Percentiles rank a stretch among this genome's conserved stretches.
Conservation (phyloP, 257 asterid species). For the Nicotiana tabacum region DNA sequence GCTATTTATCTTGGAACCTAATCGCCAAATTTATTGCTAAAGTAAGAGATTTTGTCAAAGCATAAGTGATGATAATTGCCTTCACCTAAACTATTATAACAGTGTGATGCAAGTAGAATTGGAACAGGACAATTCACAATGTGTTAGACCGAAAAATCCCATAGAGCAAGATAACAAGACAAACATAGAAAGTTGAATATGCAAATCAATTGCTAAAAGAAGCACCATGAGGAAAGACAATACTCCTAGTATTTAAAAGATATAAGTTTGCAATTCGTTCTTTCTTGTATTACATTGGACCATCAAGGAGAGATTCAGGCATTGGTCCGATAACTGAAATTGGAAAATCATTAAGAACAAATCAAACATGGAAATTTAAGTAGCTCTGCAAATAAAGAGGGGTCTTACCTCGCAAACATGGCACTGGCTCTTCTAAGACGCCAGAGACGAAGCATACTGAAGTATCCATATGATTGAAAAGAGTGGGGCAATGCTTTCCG, state of each 20-base stretch:
- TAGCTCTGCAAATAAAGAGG: not conserved
- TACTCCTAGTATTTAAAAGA: not conserved
- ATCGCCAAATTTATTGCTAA: not conserved
- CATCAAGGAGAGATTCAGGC: not conserved
- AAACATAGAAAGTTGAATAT: too few species aligned
- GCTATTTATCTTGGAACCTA: not conserved
- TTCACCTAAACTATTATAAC: not conserved
- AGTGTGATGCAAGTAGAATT: not conserved
- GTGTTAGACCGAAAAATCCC: not conserved
- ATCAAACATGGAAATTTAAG: not conserved
- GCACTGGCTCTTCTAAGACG: slow-evolving; percentile 75
- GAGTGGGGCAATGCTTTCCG: slow-evolving; percentile 28
- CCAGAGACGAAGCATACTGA: slow-evolving; percentile 80
- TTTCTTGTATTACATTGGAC: not conserved
- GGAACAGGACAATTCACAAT: not conserved
- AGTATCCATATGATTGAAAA: slow-evolving; percentile 39
- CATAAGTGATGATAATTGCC: not conserved
- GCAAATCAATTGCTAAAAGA: not conserved
- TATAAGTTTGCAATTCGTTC: not conserved
- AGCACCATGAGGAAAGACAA: not conserved
- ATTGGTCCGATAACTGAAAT: not conserved
- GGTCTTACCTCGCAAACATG: slow-evolving; percentile 53
- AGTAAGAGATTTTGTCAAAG: not conserved
- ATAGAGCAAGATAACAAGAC: not conserved
- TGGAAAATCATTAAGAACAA: not conserved